phyloP scores from a whole-genome alignment of 345 rosid genomes.

The Camelina hispida region DNA sequence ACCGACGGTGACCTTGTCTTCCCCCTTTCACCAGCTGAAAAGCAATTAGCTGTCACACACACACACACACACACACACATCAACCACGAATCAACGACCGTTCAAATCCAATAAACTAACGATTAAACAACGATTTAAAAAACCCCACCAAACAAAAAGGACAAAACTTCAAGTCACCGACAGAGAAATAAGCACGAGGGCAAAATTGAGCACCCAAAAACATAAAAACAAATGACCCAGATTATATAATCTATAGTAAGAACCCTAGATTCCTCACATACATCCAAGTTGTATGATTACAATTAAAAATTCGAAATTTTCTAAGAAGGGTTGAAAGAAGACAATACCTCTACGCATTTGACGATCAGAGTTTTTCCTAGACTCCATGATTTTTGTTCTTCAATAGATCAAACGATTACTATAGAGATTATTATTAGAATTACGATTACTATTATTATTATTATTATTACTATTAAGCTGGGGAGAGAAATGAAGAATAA shows the following conservation, averaged over 20 bases:
- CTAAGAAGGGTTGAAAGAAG: not conserved
- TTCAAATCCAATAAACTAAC: not conserved
- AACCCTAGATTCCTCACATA: conserved; percentile 11
- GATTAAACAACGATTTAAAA: conserved; percentile 37
- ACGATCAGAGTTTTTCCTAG: conserved; percentile 71
- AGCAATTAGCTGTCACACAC: conserved; percentile 53
- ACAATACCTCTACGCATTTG: conserved; percentile 71
- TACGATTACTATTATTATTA: conserved; percentile 18
- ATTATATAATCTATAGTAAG: not conserved
- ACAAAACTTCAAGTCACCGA: conserved; percentile 38
- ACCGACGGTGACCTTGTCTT: conserved; percentile 79
- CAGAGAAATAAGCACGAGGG: conserved; percentile 23
- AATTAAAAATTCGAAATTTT: not conserved
- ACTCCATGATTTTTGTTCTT: conserved; percentile 60
- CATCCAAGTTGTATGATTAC: not conserved
- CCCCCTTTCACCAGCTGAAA: conserved; percentile 56
- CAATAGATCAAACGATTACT: conserved; percentile 36
- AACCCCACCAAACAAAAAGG: conserved; percentile 7
- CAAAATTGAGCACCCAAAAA: not conserved
- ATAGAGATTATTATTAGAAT: conserved; percentile 27
- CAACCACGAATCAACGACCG: conserved; percentile 16
- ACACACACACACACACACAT: no score
- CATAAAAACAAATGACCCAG: not conserved
- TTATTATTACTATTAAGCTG: conserved; percentile 51
- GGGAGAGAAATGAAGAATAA: conserved; percentile 83